Conservation (phyloP, 176 grass and related monocot species). For the Carex pumila region DNA sequence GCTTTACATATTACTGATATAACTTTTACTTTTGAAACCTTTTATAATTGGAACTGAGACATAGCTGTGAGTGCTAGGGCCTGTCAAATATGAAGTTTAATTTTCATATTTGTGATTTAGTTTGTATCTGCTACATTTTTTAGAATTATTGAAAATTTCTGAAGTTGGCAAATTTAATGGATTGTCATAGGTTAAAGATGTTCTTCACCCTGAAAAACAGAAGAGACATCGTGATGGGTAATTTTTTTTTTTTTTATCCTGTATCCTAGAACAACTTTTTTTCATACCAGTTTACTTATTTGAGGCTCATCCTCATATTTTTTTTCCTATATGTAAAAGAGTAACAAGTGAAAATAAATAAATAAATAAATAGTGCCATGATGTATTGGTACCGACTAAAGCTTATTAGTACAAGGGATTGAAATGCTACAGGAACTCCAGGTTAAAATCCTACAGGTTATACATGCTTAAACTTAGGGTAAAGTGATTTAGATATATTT, state of each 20-base stretch:
- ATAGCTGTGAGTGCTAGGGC: not conserved
- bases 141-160: not conserved
- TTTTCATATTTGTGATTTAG: not conserved
- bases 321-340: not conserved
- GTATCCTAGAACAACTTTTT: not conserved
- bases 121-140: not conserved
- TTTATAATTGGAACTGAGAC: not conserved
- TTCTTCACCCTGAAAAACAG: slow-evolving; percentile 34
- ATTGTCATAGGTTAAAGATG: slow-evolving; percentile 50
- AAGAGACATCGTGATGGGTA: slow-evolving; percentile 95
- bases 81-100: not conserved
- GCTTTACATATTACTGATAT: not conserved
- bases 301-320: not conserved
- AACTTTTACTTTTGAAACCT: not conserved
- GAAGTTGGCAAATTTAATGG: slow-evolving; percentile 18
- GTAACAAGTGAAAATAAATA: not conserved
- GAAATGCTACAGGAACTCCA: not conserved
- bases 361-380: not conserved
- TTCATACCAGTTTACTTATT: not conserved
- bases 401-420: not conserved
- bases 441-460: not conserved
- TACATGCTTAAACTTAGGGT: not conserved
- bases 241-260: not conserved
- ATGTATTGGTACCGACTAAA: not conserved
- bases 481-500: not conserved